A percentile compares a stretch with the other conserved stretches of the same genome.
Conservation (phyloP, 176 grass and related monocot species). For the Avena insularis region DNA sequence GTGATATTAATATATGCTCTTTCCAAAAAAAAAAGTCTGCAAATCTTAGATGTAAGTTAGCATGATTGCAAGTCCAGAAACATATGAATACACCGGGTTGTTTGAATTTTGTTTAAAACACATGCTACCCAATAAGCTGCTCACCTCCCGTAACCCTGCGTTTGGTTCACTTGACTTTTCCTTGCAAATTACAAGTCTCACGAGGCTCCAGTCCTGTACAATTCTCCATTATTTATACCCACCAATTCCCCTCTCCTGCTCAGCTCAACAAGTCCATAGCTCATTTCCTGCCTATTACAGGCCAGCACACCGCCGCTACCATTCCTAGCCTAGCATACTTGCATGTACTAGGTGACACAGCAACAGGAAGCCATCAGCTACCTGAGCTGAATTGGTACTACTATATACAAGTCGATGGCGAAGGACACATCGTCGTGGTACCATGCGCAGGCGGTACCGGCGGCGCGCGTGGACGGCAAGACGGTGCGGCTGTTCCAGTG, state of each 20-base stretch:
- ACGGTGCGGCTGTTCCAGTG: conserved; percentile 60
- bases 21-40: no score
- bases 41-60: no score
- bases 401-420: background rate
- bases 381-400: background rate
- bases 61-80: no score
- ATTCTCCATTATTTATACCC: no score
- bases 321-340: background rate
- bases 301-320: background rate
- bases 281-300: background rate
- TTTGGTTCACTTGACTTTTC: no score
- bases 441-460: background rate
- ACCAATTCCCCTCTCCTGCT: background rate
- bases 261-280: background rate
- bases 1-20: no score
- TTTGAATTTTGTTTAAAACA: no score
- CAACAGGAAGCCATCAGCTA: background rate
- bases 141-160: no score
- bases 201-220: no score
- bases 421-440: background rate
- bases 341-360: background rate
- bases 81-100: no score
- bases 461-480: background rate
- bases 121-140: no score
- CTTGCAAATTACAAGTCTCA: no score